These are phyloP conservation scores for Baeospora myosura DNA, from an alignment of 1,284 basidiomycete species.

Conservation along the genomic window DNA sequence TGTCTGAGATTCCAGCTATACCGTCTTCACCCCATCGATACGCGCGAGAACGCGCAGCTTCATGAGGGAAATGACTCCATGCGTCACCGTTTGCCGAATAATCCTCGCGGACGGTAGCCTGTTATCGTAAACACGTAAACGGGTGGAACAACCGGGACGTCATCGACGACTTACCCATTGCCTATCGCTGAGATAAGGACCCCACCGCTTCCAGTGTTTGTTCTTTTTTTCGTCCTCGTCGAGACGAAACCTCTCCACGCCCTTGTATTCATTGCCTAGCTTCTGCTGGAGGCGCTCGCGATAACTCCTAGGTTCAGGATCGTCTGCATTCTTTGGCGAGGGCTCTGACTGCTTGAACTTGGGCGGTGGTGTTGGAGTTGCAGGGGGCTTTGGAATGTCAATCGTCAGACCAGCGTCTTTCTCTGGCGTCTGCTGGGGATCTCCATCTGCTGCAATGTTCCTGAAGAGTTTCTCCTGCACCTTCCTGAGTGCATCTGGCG, in stretches of 20 bases:
- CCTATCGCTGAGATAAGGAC: slow-evolving; percentile 92
- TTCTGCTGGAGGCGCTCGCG: slow-evolving; percentile 53
- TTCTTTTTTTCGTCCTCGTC: slow-evolving; percentile 60
- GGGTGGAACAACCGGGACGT: background rate
- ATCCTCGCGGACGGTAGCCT: slow-evolving; percentile 97
- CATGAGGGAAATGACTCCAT: slow-evolving; percentile 97
- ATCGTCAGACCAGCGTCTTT: slow-evolving; percentile 56
- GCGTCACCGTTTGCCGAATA: slow-evolving; percentile 96
- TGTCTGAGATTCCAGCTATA: slow-evolving; percentile 93
- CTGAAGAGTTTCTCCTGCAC: slow-evolving; percentile 77
- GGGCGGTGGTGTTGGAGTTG: slow-evolving; percentile 30
- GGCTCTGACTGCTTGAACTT: slow-evolving; percentile 35
- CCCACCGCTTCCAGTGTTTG: slow-evolving; percentile 97
- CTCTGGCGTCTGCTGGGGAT: no score
- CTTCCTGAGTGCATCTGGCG: slow-evolving; percentile 44
- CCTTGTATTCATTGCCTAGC: slow-evolving; percentile 55
- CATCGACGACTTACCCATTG: slow-evolving; percentile 75
- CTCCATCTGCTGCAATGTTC: slow-evolving; percentile 17
- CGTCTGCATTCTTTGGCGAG: slow-evolving; percentile 22
- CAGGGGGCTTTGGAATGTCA: slow-evolving; percentile 59
- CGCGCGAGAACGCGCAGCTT: slow-evolving; percentile 87
- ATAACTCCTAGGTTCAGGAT: slow-evolving; percentile 31
- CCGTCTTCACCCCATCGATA: slow-evolving; percentile 99
- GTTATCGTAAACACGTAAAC: slow-evolving; percentile 1
- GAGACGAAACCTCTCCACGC: slow-evolving; percentile 66